Conservation (phyloP, 257 asterid genomes). For the Apocynum venetum region DNA sequence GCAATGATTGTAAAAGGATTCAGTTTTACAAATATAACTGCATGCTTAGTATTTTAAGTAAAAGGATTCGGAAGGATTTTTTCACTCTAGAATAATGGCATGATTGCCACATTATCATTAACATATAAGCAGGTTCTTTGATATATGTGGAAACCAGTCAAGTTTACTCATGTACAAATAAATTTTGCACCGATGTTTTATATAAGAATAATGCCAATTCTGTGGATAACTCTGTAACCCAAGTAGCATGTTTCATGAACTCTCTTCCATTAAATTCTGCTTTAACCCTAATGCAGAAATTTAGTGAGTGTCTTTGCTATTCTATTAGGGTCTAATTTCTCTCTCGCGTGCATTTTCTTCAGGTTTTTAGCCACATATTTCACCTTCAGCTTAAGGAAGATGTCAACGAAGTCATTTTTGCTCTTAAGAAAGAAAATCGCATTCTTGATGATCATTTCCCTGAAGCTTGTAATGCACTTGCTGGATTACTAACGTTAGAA, state of each 20-base stretch:
- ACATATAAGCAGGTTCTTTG: neutral
- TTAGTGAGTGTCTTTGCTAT: neutral
- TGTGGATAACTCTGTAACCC: neutral
- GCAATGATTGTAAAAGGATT: no score
- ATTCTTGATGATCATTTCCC: conserved; percentile 39
- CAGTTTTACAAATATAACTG: no score
- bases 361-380: conserved; percentile 68
- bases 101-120: neutral
- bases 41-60: neutral
- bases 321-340: neutral
- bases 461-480: conserved; percentile 40
- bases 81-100: neutral
- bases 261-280: neutral
- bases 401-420: conserved; percentile 76
- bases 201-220: neutral
- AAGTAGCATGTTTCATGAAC: neutral
- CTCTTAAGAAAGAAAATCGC: conserved; percentile 43
- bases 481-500: conserved; percentile 34
- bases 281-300: neutral
- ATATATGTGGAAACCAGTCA: neutral
- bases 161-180: neutral
- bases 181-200: neutral
- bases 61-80: neutral
- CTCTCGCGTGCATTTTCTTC: conserved; percentile 13
- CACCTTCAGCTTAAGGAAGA: conserved; percentile 78